phyloP scores from a whole-genome alignment of 192 early-diverging fungal species.

The Linnemannia exigua region DNA sequence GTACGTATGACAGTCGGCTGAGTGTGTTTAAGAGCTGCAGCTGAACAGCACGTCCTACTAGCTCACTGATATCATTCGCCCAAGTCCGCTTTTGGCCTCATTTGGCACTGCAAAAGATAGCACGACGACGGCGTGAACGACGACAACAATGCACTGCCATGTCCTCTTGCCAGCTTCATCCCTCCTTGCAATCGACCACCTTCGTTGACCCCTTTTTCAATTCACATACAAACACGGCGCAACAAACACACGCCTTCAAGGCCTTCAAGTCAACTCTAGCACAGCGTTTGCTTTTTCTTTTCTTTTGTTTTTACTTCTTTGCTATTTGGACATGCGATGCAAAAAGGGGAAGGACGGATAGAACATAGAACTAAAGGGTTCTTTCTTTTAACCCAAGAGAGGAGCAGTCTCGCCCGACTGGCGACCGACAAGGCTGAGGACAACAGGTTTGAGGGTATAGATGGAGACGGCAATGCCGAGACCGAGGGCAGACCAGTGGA shows the following conservation, averaged over 20 bases:
- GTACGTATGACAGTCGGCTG: not conserved
- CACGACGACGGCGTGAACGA: not conserved
- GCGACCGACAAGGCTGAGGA: slow-evolving; percentile 51
- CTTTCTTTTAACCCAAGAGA: slow-evolving; percentile 63
- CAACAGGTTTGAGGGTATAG: slow-evolving; percentile 60
- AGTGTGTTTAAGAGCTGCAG: too few species aligned
- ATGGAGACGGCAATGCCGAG: slow-evolving; percentile 58
- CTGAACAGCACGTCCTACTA: not conserved
- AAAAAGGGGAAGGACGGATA: too few species aligned
- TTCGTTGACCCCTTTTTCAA: too few species aligned
- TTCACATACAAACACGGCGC: too few species aligned
- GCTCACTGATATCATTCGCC: not conserved
- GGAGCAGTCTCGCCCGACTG: slow-evolving; percentile 59
- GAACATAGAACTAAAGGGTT: not conserved
- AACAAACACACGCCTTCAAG: too few species aligned
- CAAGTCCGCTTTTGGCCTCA: not conserved
- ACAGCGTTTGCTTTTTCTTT: not conserved
- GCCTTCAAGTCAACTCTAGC: not conserved
- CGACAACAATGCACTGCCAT: not conserved
- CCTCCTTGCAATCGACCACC: too few species aligned
- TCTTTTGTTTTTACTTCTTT: not conserved
- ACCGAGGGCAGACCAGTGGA: slow-evolving; percentile 65
- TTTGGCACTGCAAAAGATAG: not conserved
- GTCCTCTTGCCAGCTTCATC: too few species aligned
- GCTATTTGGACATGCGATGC: not conserved